Percentiles rank a stretch among this genome's conserved stretches.
phyloP scores from a whole-genome alignment of 257 asterid genomes.

The Salvia splendens region DNA sequence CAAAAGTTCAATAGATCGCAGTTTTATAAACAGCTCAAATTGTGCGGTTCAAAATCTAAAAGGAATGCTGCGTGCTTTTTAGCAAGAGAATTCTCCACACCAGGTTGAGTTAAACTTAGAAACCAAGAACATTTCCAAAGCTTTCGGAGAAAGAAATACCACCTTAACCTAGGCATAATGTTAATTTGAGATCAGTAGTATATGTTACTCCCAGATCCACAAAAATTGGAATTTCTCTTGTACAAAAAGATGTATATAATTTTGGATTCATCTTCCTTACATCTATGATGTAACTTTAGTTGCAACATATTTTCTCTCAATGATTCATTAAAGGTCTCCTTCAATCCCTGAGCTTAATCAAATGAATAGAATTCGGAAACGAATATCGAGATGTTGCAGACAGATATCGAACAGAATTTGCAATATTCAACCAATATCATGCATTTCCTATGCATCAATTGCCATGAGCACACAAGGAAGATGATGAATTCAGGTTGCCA shows the following conservation, averaged over 20 bases:
- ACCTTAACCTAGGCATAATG: not conserved
- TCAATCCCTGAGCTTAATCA: not conserved
- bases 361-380: not conserved
- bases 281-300: constrained; percentile 1
- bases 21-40: too few species aligned
- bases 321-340: not conserved
- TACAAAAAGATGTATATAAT: not conserved
- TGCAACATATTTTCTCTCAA: not conserved
- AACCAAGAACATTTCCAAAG: not conserved
- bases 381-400: not conserved
- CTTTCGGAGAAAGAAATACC: not conserved
- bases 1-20: not conserved
- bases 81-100: not conserved
- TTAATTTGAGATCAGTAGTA: not conserved
- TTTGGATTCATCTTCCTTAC: constrained; percentile 4
- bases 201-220: not conserved
- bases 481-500: not conserved
- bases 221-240: constrained; percentile 12
- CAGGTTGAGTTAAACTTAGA: not conserved
- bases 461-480: constrained; percentile 2
- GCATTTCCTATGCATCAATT: not conserved
- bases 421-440: constrained; percentile 4
- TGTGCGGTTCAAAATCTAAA: constrained; percentile 10
- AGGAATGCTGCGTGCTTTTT: not conserved
- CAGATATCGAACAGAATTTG: not conserved